Conservation (phyloP, 306 rosid species). For the Malus sieversii region DNA sequence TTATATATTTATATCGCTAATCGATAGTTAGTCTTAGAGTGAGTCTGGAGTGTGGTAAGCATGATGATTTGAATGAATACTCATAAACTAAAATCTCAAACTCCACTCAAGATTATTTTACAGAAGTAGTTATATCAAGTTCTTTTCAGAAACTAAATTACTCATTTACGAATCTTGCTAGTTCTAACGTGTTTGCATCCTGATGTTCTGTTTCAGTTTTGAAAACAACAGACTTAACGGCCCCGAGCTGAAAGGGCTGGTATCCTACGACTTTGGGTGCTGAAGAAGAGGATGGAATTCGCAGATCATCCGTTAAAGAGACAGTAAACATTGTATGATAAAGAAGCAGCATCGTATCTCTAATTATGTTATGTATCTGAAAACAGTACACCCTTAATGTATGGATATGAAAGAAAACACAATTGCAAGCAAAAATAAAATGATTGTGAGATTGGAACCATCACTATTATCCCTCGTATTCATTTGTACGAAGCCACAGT, state of each 20-base stretch:
- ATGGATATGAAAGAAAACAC: background rate
- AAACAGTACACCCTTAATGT: background rate
- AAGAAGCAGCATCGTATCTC: slow-evolving; percentile 9
- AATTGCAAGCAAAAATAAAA: slow-evolving; percentile 8
- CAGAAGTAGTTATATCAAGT: background rate
- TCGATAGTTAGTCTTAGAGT: background rate
- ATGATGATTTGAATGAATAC: background rate
- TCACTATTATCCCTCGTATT: background rate
- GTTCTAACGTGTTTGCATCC: background rate
- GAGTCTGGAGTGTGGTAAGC: background rate
- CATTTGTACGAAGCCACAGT: background rate
- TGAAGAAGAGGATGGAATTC: slow-evolving; percentile 25
- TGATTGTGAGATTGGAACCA: slow-evolving; percentile 5
- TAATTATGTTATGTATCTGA: slow-evolving; percentile 6
- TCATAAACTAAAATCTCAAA: background rate
- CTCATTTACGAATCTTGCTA: background rate
- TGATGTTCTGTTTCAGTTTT: slow-evolving; percentile 43
- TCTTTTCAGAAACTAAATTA: background rate
- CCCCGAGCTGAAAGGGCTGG: slow-evolving; percentile 85
- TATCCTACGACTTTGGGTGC: slow-evolving; percentile 83
- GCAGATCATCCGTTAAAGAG: background rate
- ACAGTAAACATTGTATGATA: slow-evolving; percentile 1
- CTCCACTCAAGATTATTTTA: background rate
- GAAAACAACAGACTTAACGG: slow-evolving; percentile 71
- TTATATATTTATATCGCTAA: background rate